Evolutionary conservation across 2,329 filamentous ascomycete species (phyloP).

Genomic region (Colletotrichum tanaceti): DNA sequence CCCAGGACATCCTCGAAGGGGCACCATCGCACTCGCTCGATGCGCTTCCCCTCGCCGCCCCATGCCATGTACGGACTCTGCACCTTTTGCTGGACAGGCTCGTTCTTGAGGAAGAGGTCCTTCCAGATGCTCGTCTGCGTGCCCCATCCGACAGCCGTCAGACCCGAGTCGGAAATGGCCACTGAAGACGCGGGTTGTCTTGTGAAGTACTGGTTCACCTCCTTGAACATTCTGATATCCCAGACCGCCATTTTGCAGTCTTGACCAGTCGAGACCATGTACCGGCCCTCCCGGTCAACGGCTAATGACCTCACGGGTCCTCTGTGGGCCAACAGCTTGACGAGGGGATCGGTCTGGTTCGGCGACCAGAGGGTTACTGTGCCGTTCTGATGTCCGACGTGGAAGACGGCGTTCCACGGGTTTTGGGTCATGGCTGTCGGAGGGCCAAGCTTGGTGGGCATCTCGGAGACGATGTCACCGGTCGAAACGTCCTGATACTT

Average conservation of each 20-base stretch:
- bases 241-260: slow-evolving; percentile 94
- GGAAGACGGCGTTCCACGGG: slow-evolving; percentile 89
- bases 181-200: slow-evolving; percentile 84
- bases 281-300: slow-evolving; percentile 88
- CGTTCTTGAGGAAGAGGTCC: slow-evolving; percentile 82
- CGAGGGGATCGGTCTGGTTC: slow-evolving; percentile 85
- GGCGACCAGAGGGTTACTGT: slow-evolving; percentile 96
- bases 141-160: slow-evolving; percentile 92
- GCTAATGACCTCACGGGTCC: slow-evolving; percentile 89
- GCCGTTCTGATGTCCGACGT: slow-evolving; percentile 94
- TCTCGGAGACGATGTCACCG: slow-evolving; percentile 86
- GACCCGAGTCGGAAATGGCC: slow-evolving; percentile 86
- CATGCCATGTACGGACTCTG: slow-evolving; percentile 93
- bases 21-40: slow-evolving; percentile 90
- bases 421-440: slow-evolving; percentile 90
- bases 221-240: slow-evolving; percentile 94
- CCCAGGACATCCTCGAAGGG: slow-evolving; percentile 95
- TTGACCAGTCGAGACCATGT: slow-evolving; percentile 94
- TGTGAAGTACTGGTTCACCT: slow-evolving; percentile 90
- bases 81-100: slow-evolving; percentile 79
- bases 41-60: slow-evolving; percentile 84
- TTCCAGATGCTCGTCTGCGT: slow-evolving; percentile 92
- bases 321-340: slow-evolving; percentile 89
- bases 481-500: slow-evolving; percentile 97
- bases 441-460: slow-evolving; percentile 85